Percentiles rank a stretch among this genome's conserved stretches.
These are phyloP conservation scores for Nothopassalora personata DNA, from an alignment of 2,329 filamentous ascomycete genomes.

Conservation along the genomic window DNA sequence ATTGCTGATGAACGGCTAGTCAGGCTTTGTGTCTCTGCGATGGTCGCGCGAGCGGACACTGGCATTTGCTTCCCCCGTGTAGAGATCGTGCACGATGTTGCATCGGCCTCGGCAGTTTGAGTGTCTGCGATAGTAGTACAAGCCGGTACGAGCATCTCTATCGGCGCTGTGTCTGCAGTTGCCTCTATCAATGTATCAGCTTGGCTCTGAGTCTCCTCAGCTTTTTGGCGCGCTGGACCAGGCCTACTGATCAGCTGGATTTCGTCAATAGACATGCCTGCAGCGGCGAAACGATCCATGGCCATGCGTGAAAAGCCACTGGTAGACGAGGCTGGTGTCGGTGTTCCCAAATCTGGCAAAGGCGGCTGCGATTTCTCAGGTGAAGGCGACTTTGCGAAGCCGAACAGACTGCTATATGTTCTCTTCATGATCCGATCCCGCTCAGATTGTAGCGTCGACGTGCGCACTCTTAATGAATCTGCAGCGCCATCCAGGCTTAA, in stretches of 20 bases:
- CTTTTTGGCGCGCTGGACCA: background rate
- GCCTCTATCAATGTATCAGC: background rate
- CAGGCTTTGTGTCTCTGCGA: background rate
- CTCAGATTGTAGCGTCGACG: slow-evolving; percentile 25
- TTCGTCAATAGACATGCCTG: background rate
- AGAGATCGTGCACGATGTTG: background rate
- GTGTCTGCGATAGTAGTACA: background rate
- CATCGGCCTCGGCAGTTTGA: background rate
- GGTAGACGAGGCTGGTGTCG: background rate
- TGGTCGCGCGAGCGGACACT: background rate
- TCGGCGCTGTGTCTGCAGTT: background rate
- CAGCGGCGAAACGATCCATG: slow-evolving; percentile 1
- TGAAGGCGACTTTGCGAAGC: slow-evolving; percentile 25
- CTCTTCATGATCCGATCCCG: slow-evolving; percentile 27
- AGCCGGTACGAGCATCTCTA: background rate
- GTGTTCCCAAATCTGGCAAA: background rate
- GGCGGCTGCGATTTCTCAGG: slow-evolving; percentile 12
- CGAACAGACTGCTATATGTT: slow-evolving; percentile 30
- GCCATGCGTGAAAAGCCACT: background rate
- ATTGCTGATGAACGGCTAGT: background rate
- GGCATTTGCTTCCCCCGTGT: background rate
- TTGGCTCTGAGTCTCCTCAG: background rate
- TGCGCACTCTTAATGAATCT: slow-evolving; percentile 6
- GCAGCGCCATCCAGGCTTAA: slow-evolving; percentile 19
- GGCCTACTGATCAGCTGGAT: background rate